phyloP scores from a whole-genome alignment of 257 asterid genomes.

The Solanum etuberosum region DNA sequence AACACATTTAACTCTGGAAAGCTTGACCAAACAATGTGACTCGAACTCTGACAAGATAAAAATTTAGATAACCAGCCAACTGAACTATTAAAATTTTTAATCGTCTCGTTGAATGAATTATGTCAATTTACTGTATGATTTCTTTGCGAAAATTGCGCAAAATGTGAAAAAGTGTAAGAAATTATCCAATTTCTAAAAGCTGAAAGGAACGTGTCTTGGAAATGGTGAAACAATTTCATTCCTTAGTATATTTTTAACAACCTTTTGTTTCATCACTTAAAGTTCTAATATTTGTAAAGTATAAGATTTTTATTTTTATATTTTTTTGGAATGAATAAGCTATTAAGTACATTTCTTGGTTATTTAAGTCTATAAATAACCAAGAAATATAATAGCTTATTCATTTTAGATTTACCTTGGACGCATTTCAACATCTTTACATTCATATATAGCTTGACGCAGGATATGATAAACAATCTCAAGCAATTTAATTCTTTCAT shows the following conservation, averaged over 20 bases:
- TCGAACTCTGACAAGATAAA: too few species aligned
- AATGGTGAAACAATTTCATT: neutral
- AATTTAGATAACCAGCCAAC: rapidly evolving
- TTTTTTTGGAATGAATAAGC: neutral
- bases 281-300: neutral
- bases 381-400: too few species aligned
- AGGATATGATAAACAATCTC: too few species aligned
- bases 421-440: too few species aligned
- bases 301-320: neutral
- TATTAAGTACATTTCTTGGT: neutral
- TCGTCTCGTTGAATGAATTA: rapidly evolving
- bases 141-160: neutral
- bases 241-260: neutral
- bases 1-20: neutral
- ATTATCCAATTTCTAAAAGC: neutral
- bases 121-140: neutral
- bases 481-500: too few species aligned
- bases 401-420: too few species aligned
- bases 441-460: too few species aligned
- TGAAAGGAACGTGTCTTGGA: neutral
- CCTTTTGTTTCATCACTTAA: neutral
- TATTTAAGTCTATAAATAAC: neutral
- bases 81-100: neutral
- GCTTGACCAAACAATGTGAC: neutral
- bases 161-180: neutral